These are phyloP conservation scores for Rhipidocladum racemiflorum DNA, from an alignment of 176 grass and related monocot species.

Conservation along the genomic window DNA sequence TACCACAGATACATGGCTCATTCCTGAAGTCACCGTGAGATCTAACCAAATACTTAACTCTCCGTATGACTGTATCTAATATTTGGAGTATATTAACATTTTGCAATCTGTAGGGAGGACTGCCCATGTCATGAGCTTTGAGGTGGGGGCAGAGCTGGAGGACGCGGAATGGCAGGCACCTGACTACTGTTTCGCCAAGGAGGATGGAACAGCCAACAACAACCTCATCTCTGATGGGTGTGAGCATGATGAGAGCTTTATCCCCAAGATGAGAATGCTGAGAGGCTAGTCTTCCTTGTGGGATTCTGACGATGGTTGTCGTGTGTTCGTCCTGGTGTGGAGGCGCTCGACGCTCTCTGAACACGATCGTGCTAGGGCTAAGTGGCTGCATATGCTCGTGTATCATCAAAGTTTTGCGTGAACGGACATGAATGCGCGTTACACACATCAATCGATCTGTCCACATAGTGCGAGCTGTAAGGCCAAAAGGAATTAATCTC, in stretches of 20 bases:
- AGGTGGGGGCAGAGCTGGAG: slow-evolving; percentile 31
- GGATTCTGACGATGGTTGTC: not conserved
- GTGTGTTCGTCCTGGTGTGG: not conserved
- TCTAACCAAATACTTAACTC: not conserved
- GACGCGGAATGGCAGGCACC: slow-evolving; percentile 35
- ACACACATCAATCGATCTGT: too few relatives aligned
- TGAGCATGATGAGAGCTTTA: not conserved
- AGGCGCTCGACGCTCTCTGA: not conserved
- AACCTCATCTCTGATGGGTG: not conserved
- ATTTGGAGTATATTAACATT: not conserved
- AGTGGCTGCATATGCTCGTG: too few relatives aligned
- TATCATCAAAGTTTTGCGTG: too few relatives aligned
- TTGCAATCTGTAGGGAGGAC: not conserved
- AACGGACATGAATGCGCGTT: too few relatives aligned
- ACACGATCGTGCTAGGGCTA: too few relatives aligned
- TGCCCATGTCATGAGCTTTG: slow-evolving; percentile 41
- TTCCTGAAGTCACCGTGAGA: not conserved
- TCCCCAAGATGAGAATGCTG: not conserved
- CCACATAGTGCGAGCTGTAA: too few relatives aligned
- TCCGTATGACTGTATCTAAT: not conserved
- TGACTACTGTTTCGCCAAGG: slow-evolving; percentile 38
- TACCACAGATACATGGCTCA: not conserved
- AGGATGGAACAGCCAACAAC: not conserved
- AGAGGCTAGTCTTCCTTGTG: not conserved
- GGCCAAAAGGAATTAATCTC: too few relatives aligned